These are phyloP conservation scores for Berkeleyomyces basicola DNA, from an alignment of 2,329 filamentous ascomycete genomes.

Conservation along the genomic window DNA sequence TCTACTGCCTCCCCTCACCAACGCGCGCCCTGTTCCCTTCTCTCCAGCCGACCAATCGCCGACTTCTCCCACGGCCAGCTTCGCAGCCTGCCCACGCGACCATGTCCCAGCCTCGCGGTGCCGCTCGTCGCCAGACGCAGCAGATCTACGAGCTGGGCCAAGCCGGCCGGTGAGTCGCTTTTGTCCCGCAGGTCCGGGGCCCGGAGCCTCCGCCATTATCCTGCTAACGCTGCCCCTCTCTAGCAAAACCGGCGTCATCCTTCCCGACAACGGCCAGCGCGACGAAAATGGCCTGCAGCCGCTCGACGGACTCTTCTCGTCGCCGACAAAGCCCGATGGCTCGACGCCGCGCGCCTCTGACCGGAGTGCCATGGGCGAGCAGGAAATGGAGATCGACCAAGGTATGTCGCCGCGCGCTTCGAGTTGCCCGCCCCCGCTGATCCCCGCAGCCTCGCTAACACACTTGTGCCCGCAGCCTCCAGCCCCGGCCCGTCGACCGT, in stretches of 20 bases:
- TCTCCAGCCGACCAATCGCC: neutral
- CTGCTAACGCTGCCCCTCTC: neutral
- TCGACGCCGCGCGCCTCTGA: slow-evolving; percentile 20
- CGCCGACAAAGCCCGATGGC: slow-evolving; percentile 42
- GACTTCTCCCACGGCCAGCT: neutral
- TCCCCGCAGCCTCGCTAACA: neutral
- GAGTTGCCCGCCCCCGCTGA: neutral
- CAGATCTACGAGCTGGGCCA: slow-evolving; percentile 20
- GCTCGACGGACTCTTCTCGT: slow-evolving; percentile 76
- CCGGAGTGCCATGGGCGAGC: slow-evolving; percentile 22
- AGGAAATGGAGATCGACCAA: slow-evolving; percentile 35
- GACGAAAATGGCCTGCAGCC: slow-evolving; percentile 89
- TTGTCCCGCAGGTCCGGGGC: neutral
- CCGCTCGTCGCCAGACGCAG: slow-evolving; percentile 8
- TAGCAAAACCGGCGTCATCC: slow-evolving; percentile 77
- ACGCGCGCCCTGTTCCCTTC: neutral
- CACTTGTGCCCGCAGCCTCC: slow-evolving; percentile 23
- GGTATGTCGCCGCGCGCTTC: slow-evolving; percentile 13
- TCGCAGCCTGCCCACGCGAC: neutral
- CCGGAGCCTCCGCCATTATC: slow-evolving; percentile 1
- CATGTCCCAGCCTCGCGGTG: slow-evolving; percentile 12
- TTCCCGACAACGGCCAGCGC: slow-evolving; percentile 62
- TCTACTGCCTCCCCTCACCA: neutral
- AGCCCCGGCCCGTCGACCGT: slow-evolving; percentile 38
- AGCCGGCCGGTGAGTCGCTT: slow-evolving; percentile 23